phyloP scores from a whole-genome alignment of 257 asterid genomes.

The Coffea eugenioides region DNA sequence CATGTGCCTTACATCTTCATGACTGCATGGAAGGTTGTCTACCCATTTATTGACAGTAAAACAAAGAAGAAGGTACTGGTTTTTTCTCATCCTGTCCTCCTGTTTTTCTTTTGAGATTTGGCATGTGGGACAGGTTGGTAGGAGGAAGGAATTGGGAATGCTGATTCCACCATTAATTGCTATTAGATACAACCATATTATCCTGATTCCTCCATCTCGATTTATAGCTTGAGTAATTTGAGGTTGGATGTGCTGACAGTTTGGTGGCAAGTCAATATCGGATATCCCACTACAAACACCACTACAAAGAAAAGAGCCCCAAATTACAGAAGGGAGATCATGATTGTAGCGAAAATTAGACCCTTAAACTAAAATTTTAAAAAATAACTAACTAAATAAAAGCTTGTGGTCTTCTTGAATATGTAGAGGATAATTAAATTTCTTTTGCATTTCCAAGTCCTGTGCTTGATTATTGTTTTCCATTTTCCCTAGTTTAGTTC shows the following conservation, averaged over 20 bases:
- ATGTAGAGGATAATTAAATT: neutral
- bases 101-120: neutral
- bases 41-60: slow-evolving; percentile 80
- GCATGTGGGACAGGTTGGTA: neutral
- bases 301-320: neutral
- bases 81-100: neutral
- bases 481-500: neutral
- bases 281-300: neutral
- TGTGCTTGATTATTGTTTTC: neutral
- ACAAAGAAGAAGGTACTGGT: slow-evolving; percentile 69
- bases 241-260: neutral
- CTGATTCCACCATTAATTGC: neutral
- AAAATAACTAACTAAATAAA: neutral
- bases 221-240: neutral
- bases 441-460: too few relatives aligned
- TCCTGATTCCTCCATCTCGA: neutral
- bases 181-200: neutral
- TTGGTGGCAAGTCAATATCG: neutral
- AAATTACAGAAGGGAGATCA: neutral
- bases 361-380: neutral
- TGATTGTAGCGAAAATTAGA: neutral
- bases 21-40: slow-evolving; percentile 87
- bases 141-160: neutral
- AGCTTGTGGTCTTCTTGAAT: neutral
- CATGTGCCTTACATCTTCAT: slow-evolving; percentile 77